phyloP scores from a whole-genome alignment of 108 stramenopile genomes.

The Fistulifera solaris region DNA sequence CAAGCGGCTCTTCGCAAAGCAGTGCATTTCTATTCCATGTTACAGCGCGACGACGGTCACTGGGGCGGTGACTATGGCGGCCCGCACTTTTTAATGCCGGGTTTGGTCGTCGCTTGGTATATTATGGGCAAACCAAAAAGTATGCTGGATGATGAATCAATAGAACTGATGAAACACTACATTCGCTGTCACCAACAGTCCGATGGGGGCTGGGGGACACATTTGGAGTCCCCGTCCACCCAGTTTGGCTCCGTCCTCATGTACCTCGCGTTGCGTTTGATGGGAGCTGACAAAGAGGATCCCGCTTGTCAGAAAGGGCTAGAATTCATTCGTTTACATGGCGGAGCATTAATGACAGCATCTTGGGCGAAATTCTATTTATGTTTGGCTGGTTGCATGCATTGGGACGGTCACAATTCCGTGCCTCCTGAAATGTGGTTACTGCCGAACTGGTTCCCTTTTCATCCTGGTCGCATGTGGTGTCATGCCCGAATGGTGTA shows the following conservation, averaged over 20 bases:
- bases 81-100: constrained; percentile 96
- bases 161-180: constrained; percentile 75
- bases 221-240: constrained; percentile 94
- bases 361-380: constrained; percentile 98
- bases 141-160: constrained; percentile 48
- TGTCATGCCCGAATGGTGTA: constrained; percentile 99
- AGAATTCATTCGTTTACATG: constrained; percentile 74
- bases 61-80: constrained; percentile 98
- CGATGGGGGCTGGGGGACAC: constrained; percentile 99
- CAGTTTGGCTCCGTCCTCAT: constrained; percentile 94
- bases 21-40: constrained; percentile 68
- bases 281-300: constrained; percentile 67
- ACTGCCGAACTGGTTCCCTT: constrained; percentile 95
- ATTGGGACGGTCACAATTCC: constrained; percentile 91
- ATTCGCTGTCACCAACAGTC: constrained; percentile 90
- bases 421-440: constrained; percentile 98
- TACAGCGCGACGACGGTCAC: constrained; percentile 86
- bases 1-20: constrained; percentile 55
- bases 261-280: constrained; percentile 86
- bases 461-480: constrained; percentile 98
- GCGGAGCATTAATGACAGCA: constrained; percentile 88
- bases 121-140: constrained; percentile 58
- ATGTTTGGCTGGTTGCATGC: constrained; percentile 91
- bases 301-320: constrained; percentile 36
- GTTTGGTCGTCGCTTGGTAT: constrained; percentile 88